Conservation (phyloP, 371 early-diverging fungal species). For the Mycotypha africana region DNA sequence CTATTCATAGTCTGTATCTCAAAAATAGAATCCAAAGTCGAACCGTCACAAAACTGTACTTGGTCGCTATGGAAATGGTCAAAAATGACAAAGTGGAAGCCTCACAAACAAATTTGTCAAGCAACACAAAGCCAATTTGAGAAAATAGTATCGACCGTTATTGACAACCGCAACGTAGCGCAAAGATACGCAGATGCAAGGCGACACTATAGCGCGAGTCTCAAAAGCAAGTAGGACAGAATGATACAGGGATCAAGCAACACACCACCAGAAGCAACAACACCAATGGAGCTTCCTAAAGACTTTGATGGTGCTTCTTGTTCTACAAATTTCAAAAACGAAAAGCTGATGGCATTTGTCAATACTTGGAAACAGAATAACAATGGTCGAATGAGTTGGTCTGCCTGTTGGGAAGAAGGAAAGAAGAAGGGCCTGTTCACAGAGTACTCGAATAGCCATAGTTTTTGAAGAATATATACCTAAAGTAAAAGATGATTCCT, state of each 20-base stretch:
- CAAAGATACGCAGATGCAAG: constrained; percentile 11
- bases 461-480: constrained; percentile 9
- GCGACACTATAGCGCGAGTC: constrained; percentile 12
- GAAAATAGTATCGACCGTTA: constrained; percentile 8
- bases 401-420: constrained; percentile 11
- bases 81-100: constrained; percentile 13
- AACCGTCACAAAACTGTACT: too few species aligned
- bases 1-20: constrained; percentile 11
- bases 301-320: constrained; percentile 10
- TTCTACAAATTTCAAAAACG: constrained; percentile 9
- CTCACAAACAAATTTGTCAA: constrained; percentile 10
- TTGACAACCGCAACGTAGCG: constrained; percentile 11
- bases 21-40: constrained; percentile 10
- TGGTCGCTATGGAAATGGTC: constrained; percentile 15
- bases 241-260: constrained; percentile 9
- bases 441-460: constrained; percentile 10
- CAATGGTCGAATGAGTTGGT: constrained; percentile 11
- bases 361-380: constrained; percentile 12
- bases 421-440: constrained; percentile 13
- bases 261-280: constrained; percentile 15
- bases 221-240: constrained; percentile 12
- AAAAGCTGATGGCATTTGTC: constrained; percentile 11
- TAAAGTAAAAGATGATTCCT: constrained; percentile 7
- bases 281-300: constrained; percentile 14
- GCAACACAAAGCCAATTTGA: constrained; percentile 9